phyloP scores from a whole-genome alignment of 2,329 filamentous ascomycete genomes.

The Fusarium falciforme region DNA sequence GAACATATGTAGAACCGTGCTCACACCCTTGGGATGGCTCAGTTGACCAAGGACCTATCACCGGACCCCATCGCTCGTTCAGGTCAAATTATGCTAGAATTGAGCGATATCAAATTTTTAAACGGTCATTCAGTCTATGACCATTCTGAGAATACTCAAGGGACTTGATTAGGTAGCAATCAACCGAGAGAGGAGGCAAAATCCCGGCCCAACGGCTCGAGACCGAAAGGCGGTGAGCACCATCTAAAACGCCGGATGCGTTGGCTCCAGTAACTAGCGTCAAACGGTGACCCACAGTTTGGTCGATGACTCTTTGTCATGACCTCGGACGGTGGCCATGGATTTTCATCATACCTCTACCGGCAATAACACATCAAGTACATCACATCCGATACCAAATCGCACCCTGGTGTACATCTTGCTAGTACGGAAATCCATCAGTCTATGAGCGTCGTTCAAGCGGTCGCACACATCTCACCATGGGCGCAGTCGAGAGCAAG shows the following conservation, averaged over 20 bases:
- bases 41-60: too few relatives aligned
- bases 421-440: neutral
- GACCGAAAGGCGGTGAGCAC: neutral
- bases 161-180: neutral
- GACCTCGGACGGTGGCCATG: slow-evolving; percentile 31
- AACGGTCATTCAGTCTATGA: too few relatives aligned
- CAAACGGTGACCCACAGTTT: neutral
- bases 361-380: slow-evolving; percentile 20
- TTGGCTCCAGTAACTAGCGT: slow-evolving; percentile 1
- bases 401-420: slow-evolving; percentile 4
- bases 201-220: neutral
- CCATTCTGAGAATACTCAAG: too few relatives aligned
- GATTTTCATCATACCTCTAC: slow-evolving; percentile 20
- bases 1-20: too few relatives aligned
- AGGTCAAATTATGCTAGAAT: too few relatives aligned
- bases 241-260: neutral
- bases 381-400: neutral
- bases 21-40: too few relatives aligned
- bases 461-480: slow-evolving; percentile 22
- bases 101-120: too few relatives aligned
- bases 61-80: too few relatives aligned
- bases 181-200: neutral
- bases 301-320: slow-evolving; percentile 25
- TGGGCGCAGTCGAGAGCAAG: slow-evolving; percentile 28
- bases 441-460: slow-evolving; percentile 12